These are phyloP conservation scores for Fragaria nilgerrensis DNA, from an alignment of 306 rosid genomes.

Conservation along the genomic window DNA sequence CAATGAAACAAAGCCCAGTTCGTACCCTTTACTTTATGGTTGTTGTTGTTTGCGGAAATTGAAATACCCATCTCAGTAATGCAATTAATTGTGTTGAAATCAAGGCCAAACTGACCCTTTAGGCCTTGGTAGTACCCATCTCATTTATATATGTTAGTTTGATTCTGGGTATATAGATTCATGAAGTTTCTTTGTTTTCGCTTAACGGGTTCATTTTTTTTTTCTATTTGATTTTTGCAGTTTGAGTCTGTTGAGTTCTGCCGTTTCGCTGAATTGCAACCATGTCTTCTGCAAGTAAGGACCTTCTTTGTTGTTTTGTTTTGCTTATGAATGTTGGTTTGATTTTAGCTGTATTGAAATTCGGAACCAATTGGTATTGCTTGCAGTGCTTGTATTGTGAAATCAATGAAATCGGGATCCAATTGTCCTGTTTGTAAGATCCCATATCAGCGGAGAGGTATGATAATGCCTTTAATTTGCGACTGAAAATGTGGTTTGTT, in stretches of 20 bases:
- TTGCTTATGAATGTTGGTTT: not conserved
- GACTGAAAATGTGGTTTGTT: not conserved
- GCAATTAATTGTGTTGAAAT: not conserved
- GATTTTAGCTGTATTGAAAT: not conserved
- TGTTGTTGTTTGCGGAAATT: not conserved
- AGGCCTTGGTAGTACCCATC: not conserved
- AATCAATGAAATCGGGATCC: slow-evolving; percentile 71
- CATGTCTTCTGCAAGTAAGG: slow-evolving; percentile 88
- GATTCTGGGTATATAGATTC: not conserved
- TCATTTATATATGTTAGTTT: not conserved
- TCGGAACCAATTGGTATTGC: not conserved
- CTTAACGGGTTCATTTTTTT: slow-evolving; percentile 11
- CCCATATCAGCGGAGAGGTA: slow-evolving; percentile 86
- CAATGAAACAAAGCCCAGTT: not conserved
- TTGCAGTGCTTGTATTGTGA: slow-evolving; percentile 59
- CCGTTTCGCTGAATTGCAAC: slow-evolving; percentile 77
- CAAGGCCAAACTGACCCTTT: slow-evolving; percentile 1
- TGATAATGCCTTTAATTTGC: not conserved
- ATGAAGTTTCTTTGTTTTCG: not conserved
- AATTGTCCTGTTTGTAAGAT: slow-evolving; percentile 85
- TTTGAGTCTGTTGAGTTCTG: slow-evolving; percentile 56
- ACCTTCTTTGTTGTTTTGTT: not conserved
- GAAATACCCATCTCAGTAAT: not conserved
- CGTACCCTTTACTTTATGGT: not conserved
- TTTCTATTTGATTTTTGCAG: slow-evolving; percentile 31